Conservation (phyloP, 108 stramenopile genomes). For the Discostella stelligeroides region DNA sequence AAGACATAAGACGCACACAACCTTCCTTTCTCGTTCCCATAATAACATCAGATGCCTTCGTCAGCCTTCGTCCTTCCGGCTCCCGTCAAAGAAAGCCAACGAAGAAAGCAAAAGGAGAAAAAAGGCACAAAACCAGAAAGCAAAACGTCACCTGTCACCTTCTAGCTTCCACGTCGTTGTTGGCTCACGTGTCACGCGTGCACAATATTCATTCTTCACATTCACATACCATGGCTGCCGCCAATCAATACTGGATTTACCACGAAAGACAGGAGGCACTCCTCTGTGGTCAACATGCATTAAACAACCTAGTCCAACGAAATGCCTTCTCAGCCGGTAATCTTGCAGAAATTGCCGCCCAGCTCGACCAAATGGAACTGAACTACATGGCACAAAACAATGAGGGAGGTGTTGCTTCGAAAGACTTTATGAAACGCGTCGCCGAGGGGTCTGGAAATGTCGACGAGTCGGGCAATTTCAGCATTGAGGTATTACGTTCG, state of each 20-base stretch:
- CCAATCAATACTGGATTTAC: slow-evolving; percentile 72
- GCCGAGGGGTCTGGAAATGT: slow-evolving; percentile 80
- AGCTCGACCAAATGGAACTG: slow-evolving; percentile 87
- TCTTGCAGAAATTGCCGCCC: slow-evolving; percentile 78
- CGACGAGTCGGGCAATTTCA: slow-evolving; percentile 82
- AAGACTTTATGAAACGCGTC: slow-evolving; percentile 71
- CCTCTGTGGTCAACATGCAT: slow-evolving; percentile 92
- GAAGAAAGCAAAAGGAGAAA: too few species aligned
- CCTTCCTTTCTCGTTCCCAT: too few species aligned
- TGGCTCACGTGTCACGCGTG: too few species aligned
- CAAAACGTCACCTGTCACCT: too few species aligned
- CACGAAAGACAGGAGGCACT: slow-evolving; percentile 88
- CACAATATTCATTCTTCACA: too few species aligned
- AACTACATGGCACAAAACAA: slow-evolving; percentile 78
- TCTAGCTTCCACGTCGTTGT: too few species aligned
- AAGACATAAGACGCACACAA: too few species aligned
- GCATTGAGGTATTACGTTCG: slow-evolving; percentile 77
- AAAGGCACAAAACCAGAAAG: too few species aligned
- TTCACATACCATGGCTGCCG: not conserved
- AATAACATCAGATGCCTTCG: too few species aligned
- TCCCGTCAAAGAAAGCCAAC: too few species aligned
- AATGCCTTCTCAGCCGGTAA: slow-evolving; percentile 63
- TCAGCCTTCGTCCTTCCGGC: too few species aligned
- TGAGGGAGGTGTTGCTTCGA: slow-evolving; percentile 67
- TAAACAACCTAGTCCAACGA: slow-evolving; percentile 88